These are phyloP conservation scores for Chlamydomonas asymmetrica DNA, from an alignment of 139 green algal genomes.

Conservation along the genomic window DNA sequence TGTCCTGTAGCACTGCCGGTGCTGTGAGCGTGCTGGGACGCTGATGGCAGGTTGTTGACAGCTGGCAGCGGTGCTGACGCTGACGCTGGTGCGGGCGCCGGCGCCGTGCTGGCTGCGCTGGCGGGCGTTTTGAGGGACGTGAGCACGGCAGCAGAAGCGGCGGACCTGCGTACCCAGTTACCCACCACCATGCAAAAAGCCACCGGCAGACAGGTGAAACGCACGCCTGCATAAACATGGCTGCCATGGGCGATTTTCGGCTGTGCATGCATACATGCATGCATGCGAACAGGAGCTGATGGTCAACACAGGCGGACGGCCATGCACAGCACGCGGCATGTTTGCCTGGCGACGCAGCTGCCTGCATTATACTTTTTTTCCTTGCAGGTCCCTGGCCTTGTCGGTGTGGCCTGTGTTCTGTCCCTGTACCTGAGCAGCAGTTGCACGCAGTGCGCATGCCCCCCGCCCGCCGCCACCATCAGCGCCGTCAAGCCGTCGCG, in stretches of 20 bases:
- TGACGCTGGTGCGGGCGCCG: no score
- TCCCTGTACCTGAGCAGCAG: constrained; percentile 3
- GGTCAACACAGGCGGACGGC: background rate
- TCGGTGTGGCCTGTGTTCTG: no score
- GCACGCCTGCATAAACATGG: no score
- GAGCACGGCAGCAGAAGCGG: no score
- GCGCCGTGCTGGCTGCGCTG: no score
- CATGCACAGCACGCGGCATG: background rate
- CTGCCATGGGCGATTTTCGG: no score
- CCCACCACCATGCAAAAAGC: no score
- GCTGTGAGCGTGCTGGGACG: background rate
- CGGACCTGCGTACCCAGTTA: no score
- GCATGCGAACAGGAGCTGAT: background rate
- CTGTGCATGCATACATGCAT: no score
- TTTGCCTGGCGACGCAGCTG: background rate
- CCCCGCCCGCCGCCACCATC: constrained; percentile 18
- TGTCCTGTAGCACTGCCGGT: background rate
- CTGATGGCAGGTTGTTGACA: background rate
- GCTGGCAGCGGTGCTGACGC: no score
- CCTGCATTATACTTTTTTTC: background rate
- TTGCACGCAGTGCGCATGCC: background rate
- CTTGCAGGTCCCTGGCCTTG: background rate
- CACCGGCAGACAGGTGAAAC: no score
- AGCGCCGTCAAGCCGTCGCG: constrained; percentile 10
- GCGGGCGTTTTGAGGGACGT: no score